These are phyloP conservation scores for Eustoma russellianum DNA, from an alignment of 257 asterid species.

Conservation along the genomic window DNA sequence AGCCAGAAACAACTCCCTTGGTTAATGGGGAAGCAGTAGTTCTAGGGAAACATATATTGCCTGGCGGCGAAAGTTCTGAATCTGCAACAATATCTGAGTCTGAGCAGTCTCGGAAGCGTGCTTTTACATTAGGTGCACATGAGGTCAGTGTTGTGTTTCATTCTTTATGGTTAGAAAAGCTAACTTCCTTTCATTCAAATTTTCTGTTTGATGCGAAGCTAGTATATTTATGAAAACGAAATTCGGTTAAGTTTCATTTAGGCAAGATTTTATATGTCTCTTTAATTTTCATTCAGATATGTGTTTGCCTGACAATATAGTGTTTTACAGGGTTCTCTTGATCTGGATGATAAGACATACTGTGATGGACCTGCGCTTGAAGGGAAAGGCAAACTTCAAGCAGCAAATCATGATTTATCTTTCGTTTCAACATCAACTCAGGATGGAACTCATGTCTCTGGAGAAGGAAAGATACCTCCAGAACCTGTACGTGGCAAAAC, in stretches of 20 bases:
- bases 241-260: neutral
- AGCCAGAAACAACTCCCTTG: conserved; percentile 8
- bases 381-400: conserved; percentile 22
- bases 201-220: neutral
- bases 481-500: conserved; percentile 16
- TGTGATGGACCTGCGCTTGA: conserved; percentile 30
- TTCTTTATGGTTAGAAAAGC: neutral
- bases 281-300: neutral
- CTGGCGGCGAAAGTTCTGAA: conserved; percentile 16
- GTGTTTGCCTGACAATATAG: neutral
- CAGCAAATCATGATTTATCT: conserved; percentile 10
- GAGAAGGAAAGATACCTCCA: conserved; percentile 16
- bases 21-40: conserved; percentile 14
- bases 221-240: neutral
- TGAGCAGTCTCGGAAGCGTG: conserved; percentile 47
- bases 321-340: conserved; percentile 34
- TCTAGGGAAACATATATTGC: conserved; percentile 17
- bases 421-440: conserved; percentile 18
- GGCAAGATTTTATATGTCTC: neutral
- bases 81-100: conserved; percentile 21
- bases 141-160: conserved; percentile 43
- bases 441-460: conserved; percentile 16
- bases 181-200: neutral
- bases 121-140: conserved; percentile 60
- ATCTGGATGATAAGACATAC: conserved; percentile 39